These are phyloP conservation scores for Alternaria sp. DNA, from an alignment of 2,329 filamentous ascomycete species.

Conservation along the genomic window DNA sequence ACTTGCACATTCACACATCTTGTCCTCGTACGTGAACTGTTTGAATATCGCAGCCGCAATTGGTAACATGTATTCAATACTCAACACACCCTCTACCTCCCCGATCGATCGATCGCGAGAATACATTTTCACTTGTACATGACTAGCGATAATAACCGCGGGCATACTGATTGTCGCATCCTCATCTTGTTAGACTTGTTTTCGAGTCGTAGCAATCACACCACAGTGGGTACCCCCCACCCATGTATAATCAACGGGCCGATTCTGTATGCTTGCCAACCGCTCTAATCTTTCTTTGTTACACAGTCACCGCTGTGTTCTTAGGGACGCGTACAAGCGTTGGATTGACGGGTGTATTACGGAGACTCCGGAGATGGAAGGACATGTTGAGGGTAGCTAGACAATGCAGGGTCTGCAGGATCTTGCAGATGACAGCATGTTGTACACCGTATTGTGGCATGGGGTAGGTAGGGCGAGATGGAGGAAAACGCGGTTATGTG, in stretches of 20 bases:
- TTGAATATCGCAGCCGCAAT: neutral
- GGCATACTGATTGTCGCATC: neutral
- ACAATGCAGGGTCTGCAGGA: neutral
- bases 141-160: neutral
- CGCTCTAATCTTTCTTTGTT: neutral
- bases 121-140: neutral
- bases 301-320: neutral
- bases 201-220: constrained; percentile 3
- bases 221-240: neutral
- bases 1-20: neutral
- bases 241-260: neutral
- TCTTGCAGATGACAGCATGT: neutral
- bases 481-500: neutral
- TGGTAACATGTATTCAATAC: neutral
- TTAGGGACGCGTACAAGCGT: neutral
- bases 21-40: neutral
- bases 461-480: constrained; percentile 2
- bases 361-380: neutral
- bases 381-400: neutral
- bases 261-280: neutral
- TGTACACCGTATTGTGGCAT: neutral
- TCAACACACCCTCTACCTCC: neutral
- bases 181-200: neutral
- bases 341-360: neutral
- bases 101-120: neutral